Conservation (phyloP, 2,329 filamentous ascomycete genomes). For the Phyllachora maydis region DNA sequence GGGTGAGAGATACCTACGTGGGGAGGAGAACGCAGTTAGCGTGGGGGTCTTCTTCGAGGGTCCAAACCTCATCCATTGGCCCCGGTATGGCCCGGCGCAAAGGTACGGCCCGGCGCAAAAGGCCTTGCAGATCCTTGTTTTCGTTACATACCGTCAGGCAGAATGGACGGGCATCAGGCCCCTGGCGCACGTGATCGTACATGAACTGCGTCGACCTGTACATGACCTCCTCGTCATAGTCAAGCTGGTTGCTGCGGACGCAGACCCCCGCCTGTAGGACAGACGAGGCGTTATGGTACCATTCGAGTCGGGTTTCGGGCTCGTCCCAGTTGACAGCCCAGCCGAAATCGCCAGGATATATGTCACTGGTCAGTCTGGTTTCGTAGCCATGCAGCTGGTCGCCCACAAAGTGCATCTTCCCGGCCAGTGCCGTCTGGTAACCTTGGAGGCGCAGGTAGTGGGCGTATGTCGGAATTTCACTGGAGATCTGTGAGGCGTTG, state of each 20-base stretch:
- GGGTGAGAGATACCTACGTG: conserved; percentile 60
- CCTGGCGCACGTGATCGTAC: conserved; percentile 75
- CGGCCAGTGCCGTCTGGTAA: conserved; percentile 78
- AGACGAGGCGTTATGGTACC: conserved; percentile 92
- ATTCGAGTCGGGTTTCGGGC: conserved; percentile 68
- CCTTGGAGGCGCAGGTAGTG: conserved; percentile 72
- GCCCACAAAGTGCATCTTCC: conserved; percentile 95
- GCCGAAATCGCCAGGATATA: conserved; percentile 85
- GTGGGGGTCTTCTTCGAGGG: too few relatives aligned
- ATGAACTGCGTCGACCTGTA: conserved; percentile 77
- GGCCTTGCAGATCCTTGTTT: too few relatives aligned
- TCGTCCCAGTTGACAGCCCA: conserved; percentile 95
- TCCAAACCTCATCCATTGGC: too few relatives aligned
- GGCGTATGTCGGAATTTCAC: conserved; percentile 76
- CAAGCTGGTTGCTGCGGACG: conserved; percentile 81
- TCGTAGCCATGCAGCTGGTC: conserved; percentile 92
- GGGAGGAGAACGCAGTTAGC: too few relatives aligned
- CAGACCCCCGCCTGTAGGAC: conserved; percentile 79
- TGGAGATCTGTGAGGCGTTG: conserved; percentile 68
- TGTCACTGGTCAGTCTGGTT: conserved; percentile 79
- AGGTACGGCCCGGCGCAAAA: too few relatives aligned
- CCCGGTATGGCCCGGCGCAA: too few relatives aligned
- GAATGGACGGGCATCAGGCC: conserved; percentile 55
- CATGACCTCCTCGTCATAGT: conserved; percentile 94
- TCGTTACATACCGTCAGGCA: conserved; percentile 47